These are phyloP conservation scores for Metarhizium rileyi DNA, from an alignment of 2,329 filamentous ascomycete genomes.

Conservation along the genomic window DNA sequence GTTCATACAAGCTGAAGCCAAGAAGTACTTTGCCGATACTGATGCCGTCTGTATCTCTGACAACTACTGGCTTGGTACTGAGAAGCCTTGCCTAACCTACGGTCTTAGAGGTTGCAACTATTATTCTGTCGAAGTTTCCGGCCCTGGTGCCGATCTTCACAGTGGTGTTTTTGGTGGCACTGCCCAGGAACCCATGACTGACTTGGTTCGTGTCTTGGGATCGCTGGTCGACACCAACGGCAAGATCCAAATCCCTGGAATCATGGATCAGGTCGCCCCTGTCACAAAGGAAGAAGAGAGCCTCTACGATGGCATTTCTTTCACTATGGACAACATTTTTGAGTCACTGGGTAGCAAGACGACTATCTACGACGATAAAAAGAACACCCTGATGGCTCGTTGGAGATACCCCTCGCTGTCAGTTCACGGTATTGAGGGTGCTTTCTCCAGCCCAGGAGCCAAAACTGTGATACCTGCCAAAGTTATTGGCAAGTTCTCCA, in stretches of 20 bases:
- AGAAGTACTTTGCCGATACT: slow-evolving; percentile 89
- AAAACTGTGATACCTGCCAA: slow-evolving; percentile 99
- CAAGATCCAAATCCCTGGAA: slow-evolving; percentile 88
- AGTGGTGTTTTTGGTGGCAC: slow-evolving; percentile 95
- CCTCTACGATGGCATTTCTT: slow-evolving; percentile 84
- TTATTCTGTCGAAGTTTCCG: slow-evolving; percentile 84
- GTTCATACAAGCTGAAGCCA: slow-evolving; percentile 82
- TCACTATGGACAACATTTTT: slow-evolving; percentile 93
- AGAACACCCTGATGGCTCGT: slow-evolving; percentile 85
- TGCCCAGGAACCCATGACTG: slow-evolving; percentile 97
- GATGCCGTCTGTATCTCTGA: slow-evolving; percentile 98
- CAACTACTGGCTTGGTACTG: slow-evolving; percentile 99
- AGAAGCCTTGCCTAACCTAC: slow-evolving; percentile 97
- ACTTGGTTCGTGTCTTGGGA: slow-evolving; percentile 72
- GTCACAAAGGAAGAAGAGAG: slow-evolving; percentile 76
- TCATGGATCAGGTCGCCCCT: slow-evolving; percentile 86
- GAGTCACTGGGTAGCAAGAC: slow-evolving; percentile 86
- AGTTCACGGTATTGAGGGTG: slow-evolving; percentile 89
- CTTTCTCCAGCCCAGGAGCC: slow-evolving; percentile 83
- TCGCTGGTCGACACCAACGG: slow-evolving; percentile 82
- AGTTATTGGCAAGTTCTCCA: slow-evolving; percentile 96
- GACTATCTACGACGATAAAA: slow-evolving; percentile 79
- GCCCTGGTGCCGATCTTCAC: slow-evolving; percentile 88
- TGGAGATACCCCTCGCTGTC: slow-evolving; percentile 95
- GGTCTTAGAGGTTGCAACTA: slow-evolving; percentile 97